Percentiles rank a stretch among this genome's conserved stretches.
phyloP scores from a whole-genome alignment of 23 red algal genomes.

The Agarophyton chilense region DNA sequence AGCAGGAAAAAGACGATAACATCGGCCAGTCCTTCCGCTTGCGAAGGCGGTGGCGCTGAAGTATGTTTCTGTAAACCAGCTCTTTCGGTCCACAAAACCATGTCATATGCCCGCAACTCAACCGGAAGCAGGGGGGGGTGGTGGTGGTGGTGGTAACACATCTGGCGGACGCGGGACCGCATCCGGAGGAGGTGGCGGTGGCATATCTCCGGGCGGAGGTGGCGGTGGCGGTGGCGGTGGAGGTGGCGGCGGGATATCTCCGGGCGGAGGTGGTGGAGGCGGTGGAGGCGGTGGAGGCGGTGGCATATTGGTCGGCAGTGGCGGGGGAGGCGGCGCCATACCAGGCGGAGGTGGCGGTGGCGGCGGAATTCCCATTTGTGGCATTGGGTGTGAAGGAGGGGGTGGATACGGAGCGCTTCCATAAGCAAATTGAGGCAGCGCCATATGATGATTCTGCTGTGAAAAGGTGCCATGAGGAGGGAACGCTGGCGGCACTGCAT shows the following conservation, averaged over 20 bases:
- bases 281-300: constrained; percentile 35
- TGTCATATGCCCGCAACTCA: not conserved
- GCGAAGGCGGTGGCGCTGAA: too few species aligned
- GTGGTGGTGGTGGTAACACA: too few species aligned
- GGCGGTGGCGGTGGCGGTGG: constrained; percentile 40
- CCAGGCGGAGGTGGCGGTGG: too few species aligned
- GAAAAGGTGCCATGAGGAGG: not conserved
- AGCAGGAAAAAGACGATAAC: too few species aligned
- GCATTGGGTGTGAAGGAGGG: constrained; percentile 2
- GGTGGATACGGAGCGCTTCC: not conserved
- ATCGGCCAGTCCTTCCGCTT: too few species aligned
- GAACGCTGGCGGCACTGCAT: not conserved
- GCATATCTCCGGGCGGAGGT: not conserved
- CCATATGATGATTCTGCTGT: constrained; percentile 6
- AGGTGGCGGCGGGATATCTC: not conserved
- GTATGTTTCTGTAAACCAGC: not conserved
- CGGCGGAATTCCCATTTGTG: not conserved
- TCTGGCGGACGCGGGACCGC: not conserved
- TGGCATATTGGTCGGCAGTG: too few species aligned
- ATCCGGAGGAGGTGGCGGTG: constrained; percentile 54
- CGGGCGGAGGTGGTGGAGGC: constrained; percentile 26
- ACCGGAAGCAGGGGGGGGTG: not conserved
- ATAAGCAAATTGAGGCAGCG: constrained; percentile 14
- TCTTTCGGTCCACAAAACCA: not conserved
- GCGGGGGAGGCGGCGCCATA: too few species aligned